Conservation (phyloP, 2,329 filamentous ascomycete species). For the Sporothrix phasma region DNA sequence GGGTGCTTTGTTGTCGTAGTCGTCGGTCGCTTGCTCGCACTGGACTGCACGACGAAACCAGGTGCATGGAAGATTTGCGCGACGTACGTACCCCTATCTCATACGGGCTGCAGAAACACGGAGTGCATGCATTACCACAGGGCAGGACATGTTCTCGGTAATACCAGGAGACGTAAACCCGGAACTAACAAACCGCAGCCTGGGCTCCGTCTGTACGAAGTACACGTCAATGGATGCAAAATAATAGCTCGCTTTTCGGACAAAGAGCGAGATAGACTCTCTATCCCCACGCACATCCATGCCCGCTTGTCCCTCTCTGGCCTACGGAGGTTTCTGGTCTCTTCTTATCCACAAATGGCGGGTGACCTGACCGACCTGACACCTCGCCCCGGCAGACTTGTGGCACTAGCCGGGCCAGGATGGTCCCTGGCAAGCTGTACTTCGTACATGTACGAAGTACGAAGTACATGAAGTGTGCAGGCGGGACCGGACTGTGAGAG, state of each 20-base stretch:
- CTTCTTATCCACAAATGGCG: neutral
- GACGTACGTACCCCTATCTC: neutral
- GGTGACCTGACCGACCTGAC: neutral
- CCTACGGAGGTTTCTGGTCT: neutral
- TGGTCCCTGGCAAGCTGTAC: neutral
- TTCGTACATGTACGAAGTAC: no score
- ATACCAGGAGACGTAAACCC: no score
- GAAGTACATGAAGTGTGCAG: no score
- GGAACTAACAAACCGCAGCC: no score
- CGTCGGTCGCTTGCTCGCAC: neutral
- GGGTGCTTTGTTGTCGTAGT: neutral
- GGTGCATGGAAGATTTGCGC: neutral
- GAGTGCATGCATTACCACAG: no score
- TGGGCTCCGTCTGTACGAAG: no score
- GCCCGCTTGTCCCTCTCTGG: no score
- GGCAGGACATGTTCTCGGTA: no score
- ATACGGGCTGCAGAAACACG: neutral
- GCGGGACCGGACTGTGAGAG: no score
- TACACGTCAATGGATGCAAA: neutral
- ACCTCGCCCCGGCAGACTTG: neutral
- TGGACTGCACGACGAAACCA: neutral
- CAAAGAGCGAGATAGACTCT: neutral
- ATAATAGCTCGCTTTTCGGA: neutral
- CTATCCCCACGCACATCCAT: neutral
- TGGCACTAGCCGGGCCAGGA: constrained; percentile 2